A percentile compares a stretch with the other conserved stretches of the same genome.
These are phyloP conservation scores for Macadamia integrifolia DNA, from an alignment of 164 flowering plant genomes.

Conservation along the genomic window DNA sequence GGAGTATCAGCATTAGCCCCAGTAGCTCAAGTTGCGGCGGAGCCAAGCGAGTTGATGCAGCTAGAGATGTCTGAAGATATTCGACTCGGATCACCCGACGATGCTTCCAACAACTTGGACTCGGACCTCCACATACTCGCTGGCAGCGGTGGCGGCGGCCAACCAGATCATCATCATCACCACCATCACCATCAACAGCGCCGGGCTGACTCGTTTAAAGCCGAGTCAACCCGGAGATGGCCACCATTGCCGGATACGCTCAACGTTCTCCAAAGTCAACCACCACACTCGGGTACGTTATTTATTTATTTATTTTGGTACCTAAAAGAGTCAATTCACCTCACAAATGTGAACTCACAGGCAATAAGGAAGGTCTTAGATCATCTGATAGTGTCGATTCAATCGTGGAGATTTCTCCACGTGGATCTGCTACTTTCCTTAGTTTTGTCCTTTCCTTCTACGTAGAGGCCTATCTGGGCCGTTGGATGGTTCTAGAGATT, in stretches of 20 bases:
- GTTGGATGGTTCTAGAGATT: too few species aligned
- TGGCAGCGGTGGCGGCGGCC: conserved; percentile 15
- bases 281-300: conserved; percentile 35
- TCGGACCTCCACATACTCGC: conserved; percentile 40
- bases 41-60: conserved; percentile 73
- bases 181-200: conserved; percentile 26
- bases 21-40: conserved; percentile 17
- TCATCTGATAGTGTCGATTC: too few species aligned
- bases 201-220: conserved; percentile 26
- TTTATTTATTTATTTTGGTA: too few species aligned
- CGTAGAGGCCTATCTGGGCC: too few species aligned
- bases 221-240: conserved; percentile 45
- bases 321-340: too few species aligned
- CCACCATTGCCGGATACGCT: conserved; percentile 31
- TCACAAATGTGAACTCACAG: too few species aligned
- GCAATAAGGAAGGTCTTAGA: too few species aligned
- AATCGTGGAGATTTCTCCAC: too few species aligned
- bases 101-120: conserved; percentile 63
- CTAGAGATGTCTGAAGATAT: conserved; percentile 79
- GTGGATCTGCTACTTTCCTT: too few species aligned
- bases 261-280: conserved; percentile 22
- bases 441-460: too few species aligned
- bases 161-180: conserved; percentile 25
- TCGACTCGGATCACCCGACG: conserved; percentile 78
- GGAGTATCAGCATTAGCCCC: not conserved